A percentile compares a stretch with the other conserved stretches of the same genome.
These are phyloP conservation scores for Syzygium syzygioides DNA, from an alignment of 441 rosid species.

Conservation along the genomic window DNA sequence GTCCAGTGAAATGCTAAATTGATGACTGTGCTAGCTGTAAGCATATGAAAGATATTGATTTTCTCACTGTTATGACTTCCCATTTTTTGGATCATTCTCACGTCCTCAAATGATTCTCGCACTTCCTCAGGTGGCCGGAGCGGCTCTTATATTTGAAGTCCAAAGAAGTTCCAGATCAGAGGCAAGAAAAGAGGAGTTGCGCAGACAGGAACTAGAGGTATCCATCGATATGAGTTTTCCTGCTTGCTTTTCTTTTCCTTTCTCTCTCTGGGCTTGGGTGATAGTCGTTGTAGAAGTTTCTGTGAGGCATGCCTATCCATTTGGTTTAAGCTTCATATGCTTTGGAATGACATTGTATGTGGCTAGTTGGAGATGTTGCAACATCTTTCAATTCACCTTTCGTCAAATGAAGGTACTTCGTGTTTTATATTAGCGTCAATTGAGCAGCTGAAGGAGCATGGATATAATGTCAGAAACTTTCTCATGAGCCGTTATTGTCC, in stretches of 20 bases:
- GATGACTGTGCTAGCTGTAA: background rate
- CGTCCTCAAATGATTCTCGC: background rate
- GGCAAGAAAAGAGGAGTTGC: constrained; percentile 53
- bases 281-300: background rate
- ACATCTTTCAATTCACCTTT: background rate
- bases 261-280: background rate
- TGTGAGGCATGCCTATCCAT: background rate
- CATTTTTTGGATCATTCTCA: background rate
- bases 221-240: background rate
- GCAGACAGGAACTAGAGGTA: constrained; percentile 43
- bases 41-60: background rate
- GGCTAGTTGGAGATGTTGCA: background rate
- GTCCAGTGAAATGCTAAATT: background rate
- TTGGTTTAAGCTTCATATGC: background rate
- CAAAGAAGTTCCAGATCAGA: constrained; percentile 60
- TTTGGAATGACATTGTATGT: background rate
- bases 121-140: constrained; percentile 44
- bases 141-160: constrained; percentile 48
- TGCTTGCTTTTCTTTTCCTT: background rate
- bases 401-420: background rate
- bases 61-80: background rate
- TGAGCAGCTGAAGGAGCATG: background rate
- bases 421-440: background rate
- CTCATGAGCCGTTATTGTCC: background rate
- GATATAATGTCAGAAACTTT: background rate